Conservation (phyloP, 208 protist species). For the Jaenimonas drosophilae region DNA sequence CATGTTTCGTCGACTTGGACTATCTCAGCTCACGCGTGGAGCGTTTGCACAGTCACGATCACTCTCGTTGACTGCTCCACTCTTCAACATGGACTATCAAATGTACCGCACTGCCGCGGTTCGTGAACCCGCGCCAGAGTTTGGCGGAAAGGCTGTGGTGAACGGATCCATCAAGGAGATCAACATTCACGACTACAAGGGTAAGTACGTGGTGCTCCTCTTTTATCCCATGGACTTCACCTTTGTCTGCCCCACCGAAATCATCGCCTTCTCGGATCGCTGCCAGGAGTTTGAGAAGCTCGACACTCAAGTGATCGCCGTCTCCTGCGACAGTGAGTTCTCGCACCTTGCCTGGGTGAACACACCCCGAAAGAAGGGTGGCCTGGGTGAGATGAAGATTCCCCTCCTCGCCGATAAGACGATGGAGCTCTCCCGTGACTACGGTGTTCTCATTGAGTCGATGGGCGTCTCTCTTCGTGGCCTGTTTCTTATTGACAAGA, state of each 20-base stretch:
- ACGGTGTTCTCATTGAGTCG: constrained; percentile 91
- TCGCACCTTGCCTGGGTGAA: constrained; percentile 96
- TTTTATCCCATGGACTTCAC: constrained; percentile 97
- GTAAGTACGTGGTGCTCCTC: constrained; percentile 92
- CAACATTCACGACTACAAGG: constrained; percentile 85
- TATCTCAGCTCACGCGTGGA: constrained; percentile 7
- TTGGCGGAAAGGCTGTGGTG: constrained; percentile 91
- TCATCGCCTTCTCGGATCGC: constrained; percentile 92
- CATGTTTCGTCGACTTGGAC: constrained; percentile 59
- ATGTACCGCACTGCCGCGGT: constrained; percentile 72
- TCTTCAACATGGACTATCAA: constrained; percentile 77
- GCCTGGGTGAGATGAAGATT: constrained; percentile 94
- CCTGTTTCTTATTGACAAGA: constrained; percentile 94
- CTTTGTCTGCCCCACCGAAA: constrained; percentile 97
- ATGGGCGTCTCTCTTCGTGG: constrained; percentile 84
- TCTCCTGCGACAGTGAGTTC: constrained; percentile 91
- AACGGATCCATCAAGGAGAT: constrained; percentile 91
- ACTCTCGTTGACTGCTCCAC: constrained; percentile 31
- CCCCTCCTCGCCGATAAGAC: constrained; percentile 94
- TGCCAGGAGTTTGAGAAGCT: constrained; percentile 87
- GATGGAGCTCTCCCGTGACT: constrained; percentile 90
- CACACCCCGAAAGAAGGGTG: constrained; percentile 92
- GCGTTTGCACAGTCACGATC: constrained; percentile 12
- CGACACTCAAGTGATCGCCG: constrained; percentile 86
- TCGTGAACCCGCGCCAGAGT: constrained; percentile 84